These are phyloP conservation scores for Camellia lanceoleosa DNA, from an alignment of 148 eudicot genomes.

Conservation along the genomic window DNA sequence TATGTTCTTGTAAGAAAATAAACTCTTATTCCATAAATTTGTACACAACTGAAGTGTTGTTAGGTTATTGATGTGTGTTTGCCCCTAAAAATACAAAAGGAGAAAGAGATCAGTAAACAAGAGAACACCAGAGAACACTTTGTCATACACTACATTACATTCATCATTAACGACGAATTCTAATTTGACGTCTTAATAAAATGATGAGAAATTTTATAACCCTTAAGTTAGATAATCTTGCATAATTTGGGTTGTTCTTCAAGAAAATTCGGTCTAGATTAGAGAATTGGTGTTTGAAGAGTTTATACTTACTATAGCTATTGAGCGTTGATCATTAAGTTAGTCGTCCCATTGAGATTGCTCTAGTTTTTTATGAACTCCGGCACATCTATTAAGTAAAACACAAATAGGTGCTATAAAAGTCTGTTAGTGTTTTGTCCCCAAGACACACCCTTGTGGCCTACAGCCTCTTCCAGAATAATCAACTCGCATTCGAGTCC, in stretches of 20 bases:
- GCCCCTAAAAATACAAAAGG: neutral
- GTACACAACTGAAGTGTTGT: too few relatives aligned
- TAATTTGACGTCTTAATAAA: neutral
- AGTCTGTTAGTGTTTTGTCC: neutral
- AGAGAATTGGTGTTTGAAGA: neutral
- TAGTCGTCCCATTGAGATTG: neutral
- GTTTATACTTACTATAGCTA: neutral
- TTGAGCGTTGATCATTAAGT: neutral
- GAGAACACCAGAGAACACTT: neutral
- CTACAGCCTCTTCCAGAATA: neutral
- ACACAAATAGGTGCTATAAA: neutral
- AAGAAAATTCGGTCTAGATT: neutral
- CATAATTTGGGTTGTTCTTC: neutral
- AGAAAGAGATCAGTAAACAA: neutral
- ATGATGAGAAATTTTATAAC: neutral
- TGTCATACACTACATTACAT: neutral
- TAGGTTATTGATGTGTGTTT: too few relatives aligned
- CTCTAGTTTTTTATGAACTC: neutral
- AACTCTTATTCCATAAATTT: too few relatives aligned
- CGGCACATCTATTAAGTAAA: neutral
- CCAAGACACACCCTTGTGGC: neutral
- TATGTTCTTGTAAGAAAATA: too few relatives aligned
- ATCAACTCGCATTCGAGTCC: neutral
- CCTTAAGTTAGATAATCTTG: neutral
- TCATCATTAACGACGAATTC: neutral